Evolutionary conservation across 495 filamentous ascomycete species (phyloP).

Genomic region (Annulohypoxylon moriforme): DNA sequence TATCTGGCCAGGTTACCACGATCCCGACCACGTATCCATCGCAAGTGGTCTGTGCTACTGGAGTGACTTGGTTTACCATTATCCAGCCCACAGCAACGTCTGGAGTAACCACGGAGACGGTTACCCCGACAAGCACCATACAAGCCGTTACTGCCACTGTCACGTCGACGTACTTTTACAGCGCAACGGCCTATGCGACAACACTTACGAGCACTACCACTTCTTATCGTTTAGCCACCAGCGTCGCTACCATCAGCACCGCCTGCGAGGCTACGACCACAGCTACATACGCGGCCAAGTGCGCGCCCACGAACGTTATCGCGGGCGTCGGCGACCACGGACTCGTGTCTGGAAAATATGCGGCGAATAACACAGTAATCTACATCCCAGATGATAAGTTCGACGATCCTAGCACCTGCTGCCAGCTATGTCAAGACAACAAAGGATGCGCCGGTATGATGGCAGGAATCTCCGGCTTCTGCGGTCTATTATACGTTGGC

Average conservation of each 20-base stretch:
- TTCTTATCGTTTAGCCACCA: slow-evolving; percentile 24
- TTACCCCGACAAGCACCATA: slow-evolving; percentile 35
- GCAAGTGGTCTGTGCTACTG: slow-evolving; percentile 32
- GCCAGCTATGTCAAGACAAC: slow-evolving; percentile 57
- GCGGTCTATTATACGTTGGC: slow-evolving; percentile 51
- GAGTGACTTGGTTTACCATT: slow-evolving; percentile 18
- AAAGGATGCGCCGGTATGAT: slow-evolving; percentile 66
- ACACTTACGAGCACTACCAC: slow-evolving; percentile 28
- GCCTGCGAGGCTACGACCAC: slow-evolving; percentile 39
- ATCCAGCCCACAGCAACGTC: slow-evolving; percentile 36
- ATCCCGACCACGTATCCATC: slow-evolving; percentile 36
- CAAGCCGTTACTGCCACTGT: slow-evolving; percentile 21
- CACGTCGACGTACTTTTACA: neutral
- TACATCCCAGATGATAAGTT: slow-evolving; percentile 34
- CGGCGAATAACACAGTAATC: slow-evolving; percentile 33
- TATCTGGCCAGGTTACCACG: slow-evolving; percentile 36
- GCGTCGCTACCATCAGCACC: slow-evolving; percentile 19
- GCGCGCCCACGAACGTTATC: slow-evolving; percentile 45
- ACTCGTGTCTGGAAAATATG: slow-evolving; percentile 34
- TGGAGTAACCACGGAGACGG: slow-evolving; percentile 30
- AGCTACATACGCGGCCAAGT: slow-evolving; percentile 39
- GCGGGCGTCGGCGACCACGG: slow-evolving; percentile 35
- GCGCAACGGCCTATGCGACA: slow-evolving; percentile 19
- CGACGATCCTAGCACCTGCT: slow-evolving; percentile 37
- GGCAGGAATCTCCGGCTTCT: slow-evolving; percentile 62